These are phyloP conservation scores for Mycena epipterygia DNA, from an alignment of 768 basidiomycete genomes.

Conservation along the genomic window DNA sequence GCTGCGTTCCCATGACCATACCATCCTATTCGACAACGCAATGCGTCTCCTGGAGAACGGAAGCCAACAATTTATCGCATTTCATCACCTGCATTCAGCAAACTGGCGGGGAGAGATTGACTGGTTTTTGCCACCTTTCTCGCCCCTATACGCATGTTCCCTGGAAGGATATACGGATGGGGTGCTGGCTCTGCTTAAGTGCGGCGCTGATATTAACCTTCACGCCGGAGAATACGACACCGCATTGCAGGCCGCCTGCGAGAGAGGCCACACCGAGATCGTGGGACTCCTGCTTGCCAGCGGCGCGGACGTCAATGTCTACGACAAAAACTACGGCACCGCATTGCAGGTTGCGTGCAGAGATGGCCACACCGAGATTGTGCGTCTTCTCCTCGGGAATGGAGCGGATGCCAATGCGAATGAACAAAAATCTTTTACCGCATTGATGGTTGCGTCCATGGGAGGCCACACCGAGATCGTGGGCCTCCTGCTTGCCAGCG, in stretches of 20 bases:
- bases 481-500: not conserved
- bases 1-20: not conserved
- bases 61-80: not conserved
- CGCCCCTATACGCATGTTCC: not conserved
- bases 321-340: not conserved
- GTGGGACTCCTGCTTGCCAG: not conserved
- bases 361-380: not conserved
- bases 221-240: not conserved
- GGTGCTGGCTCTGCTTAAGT: not conserved
- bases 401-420: slow-evolving; percentile 13
- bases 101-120: not conserved
- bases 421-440: not conserved
- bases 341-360: slow-evolving; percentile 5
- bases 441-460: not conserved
- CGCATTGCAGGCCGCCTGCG: not conserved
- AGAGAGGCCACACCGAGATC: not conserved
- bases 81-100: not conserved
- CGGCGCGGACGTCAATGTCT: not conserved
- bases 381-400: not conserved
- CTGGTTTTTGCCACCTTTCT: not conserved
- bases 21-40: not conserved
- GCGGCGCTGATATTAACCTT: not conserved
- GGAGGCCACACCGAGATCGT: not conserved
- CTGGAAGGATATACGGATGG: not conserved
- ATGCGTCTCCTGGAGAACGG: not conserved